These are phyloP conservation scores for Paraphaeosphaeria minitans DNA, from an alignment of 2,329 filamentous ascomycete species.

Conservation along the genomic window DNA sequence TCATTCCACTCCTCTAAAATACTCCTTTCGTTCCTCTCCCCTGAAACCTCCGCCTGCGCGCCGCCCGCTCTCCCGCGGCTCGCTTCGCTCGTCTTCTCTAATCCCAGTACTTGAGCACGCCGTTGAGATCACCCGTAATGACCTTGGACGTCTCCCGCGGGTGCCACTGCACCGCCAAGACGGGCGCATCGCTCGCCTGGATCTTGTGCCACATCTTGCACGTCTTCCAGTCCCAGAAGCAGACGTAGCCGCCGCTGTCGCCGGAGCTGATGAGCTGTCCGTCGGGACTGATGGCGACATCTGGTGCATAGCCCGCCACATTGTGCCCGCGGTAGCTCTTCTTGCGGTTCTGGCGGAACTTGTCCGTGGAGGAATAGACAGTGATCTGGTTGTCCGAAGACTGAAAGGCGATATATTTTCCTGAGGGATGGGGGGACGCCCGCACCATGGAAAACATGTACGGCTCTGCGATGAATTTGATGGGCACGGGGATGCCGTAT, in stretches of 20 bases:
- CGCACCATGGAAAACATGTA: conserved; percentile 98
- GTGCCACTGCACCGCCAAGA: conserved; percentile 93
- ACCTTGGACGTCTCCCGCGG: conserved; percentile 97
- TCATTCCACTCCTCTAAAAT: conserved; percentile 19
- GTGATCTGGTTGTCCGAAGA: conserved; percentile 95
- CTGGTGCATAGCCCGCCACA: conserved; percentile 90
- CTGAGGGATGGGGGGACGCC: conserved; percentile 80
- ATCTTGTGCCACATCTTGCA: conserved; percentile 99
- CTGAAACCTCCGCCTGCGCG: conserved; percentile 6
- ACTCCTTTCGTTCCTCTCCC: conserved; percentile 6
- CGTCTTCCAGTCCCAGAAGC: conserved; percentile 99
- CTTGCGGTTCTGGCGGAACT: conserved; percentile 96
- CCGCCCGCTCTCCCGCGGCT: neutral
- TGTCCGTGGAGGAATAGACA: conserved; percentile 91
- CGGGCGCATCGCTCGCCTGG: conserved; percentile 77
- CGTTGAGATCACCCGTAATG: conserved; percentile 86
- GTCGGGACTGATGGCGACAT: conserved; percentile 85
- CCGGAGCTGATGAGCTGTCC: conserved; percentile 89
- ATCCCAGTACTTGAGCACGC: conserved; percentile 92
- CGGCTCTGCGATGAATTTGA: conserved; percentile 96
- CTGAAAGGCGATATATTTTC: conserved; percentile 95
- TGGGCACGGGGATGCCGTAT: conserved; percentile 96
- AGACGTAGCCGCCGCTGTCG: conserved; percentile 86
- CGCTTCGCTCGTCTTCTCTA: conserved; percentile 46
- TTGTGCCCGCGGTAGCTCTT: conserved; percentile 97